A percentile compares a stretch with the other conserved stretches of the same genome.
Evolutionary conservation across 1,139 yeast genomes (phyloP).

Genomic region (Zygosaccharomyces pseudobailii): DNA sequence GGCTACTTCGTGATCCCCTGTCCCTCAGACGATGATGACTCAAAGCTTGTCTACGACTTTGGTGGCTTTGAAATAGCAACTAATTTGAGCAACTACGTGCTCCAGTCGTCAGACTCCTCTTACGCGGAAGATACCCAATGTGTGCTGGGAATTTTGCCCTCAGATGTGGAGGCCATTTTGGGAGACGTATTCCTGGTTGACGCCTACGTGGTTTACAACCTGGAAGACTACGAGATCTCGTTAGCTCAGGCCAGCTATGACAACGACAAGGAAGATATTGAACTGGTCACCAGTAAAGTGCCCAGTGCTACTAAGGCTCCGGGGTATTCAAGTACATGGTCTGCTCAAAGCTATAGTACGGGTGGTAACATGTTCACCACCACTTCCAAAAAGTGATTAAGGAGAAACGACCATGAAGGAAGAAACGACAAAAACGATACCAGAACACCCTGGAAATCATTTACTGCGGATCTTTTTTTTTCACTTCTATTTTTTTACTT

Average conservation of each 20-base stretch:
- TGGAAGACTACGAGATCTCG: slow-evolving; percentile 59
- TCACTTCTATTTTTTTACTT: too few species aligned
- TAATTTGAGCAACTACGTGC: slow-evolving; percentile 43
- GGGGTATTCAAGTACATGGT: slow-evolving; percentile 38
- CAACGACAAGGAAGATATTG: slow-evolving; percentile 41
- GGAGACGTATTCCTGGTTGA: slow-evolving; percentile 74
- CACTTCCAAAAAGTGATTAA: background rate
- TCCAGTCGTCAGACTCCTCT: slow-evolving; percentile 11
- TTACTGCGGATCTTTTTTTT: background rate
- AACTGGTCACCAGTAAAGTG: slow-evolving; percentile 39
- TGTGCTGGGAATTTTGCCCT: slow-evolving; percentile 34
- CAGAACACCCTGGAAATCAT: too few species aligned
- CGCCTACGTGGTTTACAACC: slow-evolving; percentile 74
- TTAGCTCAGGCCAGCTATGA: slow-evolving; percentile 56
- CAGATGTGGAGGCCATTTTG: slow-evolving; percentile 38
- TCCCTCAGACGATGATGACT: slow-evolving; percentile 19
- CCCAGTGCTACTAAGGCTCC: slow-evolving; percentile 46
- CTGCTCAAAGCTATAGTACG: slow-evolving; percentile 12
- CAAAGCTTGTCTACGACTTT: slow-evolving; percentile 43
- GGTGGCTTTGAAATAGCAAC: slow-evolving; percentile 48
- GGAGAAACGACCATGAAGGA: background rate
- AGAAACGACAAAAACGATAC: background rate
- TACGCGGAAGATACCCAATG: slow-evolving; percentile 21
- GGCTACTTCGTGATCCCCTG: slow-evolving; percentile 39
- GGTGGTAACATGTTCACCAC: slow-evolving; percentile 35